Conservation (phyloP, 2,329 filamentous ascomycete species). For the Aspergillus novofumigatus region DNA sequence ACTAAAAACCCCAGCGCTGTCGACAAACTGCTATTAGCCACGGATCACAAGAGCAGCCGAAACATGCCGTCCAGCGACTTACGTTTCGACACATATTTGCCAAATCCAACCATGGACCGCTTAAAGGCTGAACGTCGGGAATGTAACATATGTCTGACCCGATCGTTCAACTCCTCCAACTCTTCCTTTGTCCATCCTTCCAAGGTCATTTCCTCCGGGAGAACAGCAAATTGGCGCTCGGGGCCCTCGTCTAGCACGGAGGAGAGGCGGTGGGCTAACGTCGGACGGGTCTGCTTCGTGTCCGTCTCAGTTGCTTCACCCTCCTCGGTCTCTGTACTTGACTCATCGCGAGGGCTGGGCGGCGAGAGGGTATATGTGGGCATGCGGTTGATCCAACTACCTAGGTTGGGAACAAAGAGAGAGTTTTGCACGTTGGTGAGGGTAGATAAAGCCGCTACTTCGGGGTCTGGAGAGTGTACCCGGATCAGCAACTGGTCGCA, state of each 20-base stretch:
- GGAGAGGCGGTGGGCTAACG: constrained; percentile 57
- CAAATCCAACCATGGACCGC: constrained; percentile 72
- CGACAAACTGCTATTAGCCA: not conserved
- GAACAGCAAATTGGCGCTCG: constrained; percentile 70
- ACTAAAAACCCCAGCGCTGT: constrained; percentile 74
- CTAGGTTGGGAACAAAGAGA: constrained; percentile 79
- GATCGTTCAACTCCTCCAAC: constrained; percentile 73
- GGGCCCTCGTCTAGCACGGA: constrained; percentile 61
- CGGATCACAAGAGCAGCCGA: not conserved
- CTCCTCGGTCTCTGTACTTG: constrained; percentile 26
- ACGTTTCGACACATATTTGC: constrained; percentile 70
- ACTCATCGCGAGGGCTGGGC: constrained; percentile 27
- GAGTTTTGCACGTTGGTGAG: constrained; percentile 89
- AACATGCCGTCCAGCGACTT: constrained; percentile 28
- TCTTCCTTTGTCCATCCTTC: constrained; percentile 73
- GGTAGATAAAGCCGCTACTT: constrained; percentile 76
- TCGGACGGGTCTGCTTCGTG: constrained; percentile 24
- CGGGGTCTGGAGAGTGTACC: constrained; percentile 58
- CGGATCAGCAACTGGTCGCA: not conserved
- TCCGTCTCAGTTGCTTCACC: constrained; percentile 22
- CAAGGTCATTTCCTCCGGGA: constrained; percentile 68
- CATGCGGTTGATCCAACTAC: constrained; percentile 67
- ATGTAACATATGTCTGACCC: constrained; percentile 83
- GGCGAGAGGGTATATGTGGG: constrained; percentile 72
- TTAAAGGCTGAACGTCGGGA: constrained; percentile 76